These are phyloP conservation scores for Raphanus sativus DNA, from an alignment of 345 rosid species.

Conservation along the genomic window DNA sequence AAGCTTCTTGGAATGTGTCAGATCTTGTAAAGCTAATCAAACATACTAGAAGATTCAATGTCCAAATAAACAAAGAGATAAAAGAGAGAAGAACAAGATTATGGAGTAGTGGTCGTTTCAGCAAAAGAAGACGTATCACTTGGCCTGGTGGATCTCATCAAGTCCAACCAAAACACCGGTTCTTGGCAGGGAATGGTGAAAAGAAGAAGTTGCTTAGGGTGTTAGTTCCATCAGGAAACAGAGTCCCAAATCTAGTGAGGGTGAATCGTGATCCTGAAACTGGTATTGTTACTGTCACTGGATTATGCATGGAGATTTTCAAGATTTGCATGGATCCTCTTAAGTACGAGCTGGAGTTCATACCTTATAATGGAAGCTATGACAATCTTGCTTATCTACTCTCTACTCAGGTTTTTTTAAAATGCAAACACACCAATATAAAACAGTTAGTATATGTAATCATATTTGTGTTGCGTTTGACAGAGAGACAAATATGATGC, in stretches of 20 bases:
- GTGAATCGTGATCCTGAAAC: conserved; percentile 25
- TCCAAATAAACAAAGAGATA: conserved; percentile 13
- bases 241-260: conserved; percentile 21
- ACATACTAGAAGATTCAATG: conserved; percentile 12
- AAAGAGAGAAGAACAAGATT: conserved; percentile 29
- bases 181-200: not conserved
- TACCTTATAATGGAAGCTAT: conserved; percentile 34
- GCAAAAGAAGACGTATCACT: not conserved
- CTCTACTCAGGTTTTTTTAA: conserved; percentile 32
- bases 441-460: not conserved
- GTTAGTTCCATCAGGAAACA: conserved; percentile 25
- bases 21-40: conserved; percentile 17
- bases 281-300: conserved; percentile 8
- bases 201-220: conserved; percentile 28
- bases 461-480: not conserved
- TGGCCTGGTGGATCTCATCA: conserved; percentile 37
- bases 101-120: conserved; percentile 9
- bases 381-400: conserved; percentile 35
- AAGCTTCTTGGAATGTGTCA: not conserved
- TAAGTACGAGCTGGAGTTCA: conserved; percentile 31
- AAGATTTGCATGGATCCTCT: conserved; percentile 23
- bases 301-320: conserved; percentile 46
- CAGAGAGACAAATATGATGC: conserved; percentile 29
- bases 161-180: conserved; percentile 4
- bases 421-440: not conserved